phyloP scores from a whole-genome alignment of 345 rosid genomes.

The Populus ilicifolia region DNA sequence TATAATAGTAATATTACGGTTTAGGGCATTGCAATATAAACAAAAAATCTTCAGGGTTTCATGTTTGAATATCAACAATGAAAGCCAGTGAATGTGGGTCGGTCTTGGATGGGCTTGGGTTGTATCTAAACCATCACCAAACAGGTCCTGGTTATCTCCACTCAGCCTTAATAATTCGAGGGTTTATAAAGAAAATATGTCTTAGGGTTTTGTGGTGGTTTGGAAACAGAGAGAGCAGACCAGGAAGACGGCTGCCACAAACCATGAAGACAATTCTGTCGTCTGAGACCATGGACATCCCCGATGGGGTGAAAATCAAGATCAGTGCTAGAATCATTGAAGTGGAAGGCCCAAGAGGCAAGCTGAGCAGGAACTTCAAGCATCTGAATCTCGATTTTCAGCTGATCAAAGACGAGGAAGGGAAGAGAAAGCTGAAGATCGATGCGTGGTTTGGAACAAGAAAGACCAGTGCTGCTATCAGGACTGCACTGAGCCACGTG shows the following conservation, averaged over 20 bases:
- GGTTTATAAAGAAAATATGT: neutral
- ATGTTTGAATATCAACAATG: too few relatives aligned
- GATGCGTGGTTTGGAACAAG: slow-evolving; percentile 62
- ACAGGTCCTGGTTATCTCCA: too few relatives aligned
- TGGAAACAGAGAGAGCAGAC: neutral
- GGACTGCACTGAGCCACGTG: slow-evolving; percentile 71
- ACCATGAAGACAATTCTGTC: slow-evolving; percentile 48
- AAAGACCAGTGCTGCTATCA: slow-evolving; percentile 56
- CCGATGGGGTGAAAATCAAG: slow-evolving; percentile 42
- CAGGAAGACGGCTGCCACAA: neutral
- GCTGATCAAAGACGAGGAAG: slow-evolving; percentile 45
- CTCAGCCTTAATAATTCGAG: neutral
- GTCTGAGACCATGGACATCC: slow-evolving; percentile 47
- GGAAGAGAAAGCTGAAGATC: slow-evolving; percentile 49
- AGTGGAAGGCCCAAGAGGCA: slow-evolving; percentile 49
- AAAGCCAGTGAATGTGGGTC: too few relatives aligned
- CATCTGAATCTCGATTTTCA: slow-evolving; percentile 50
- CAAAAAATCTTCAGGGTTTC: too few relatives aligned
- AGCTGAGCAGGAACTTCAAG: slow-evolving; percentile 44
- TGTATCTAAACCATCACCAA: too few relatives aligned
- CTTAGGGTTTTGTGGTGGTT: neutral
- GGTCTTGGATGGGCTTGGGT: too few relatives aligned
- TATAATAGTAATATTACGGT: too few relatives aligned
- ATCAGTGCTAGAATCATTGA: slow-evolving; percentile 40
- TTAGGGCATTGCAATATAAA: too few relatives aligned